Evolutionary conservation across 192 early-diverging fungal species (phyloP).

Genomic region (Coemansia sp.): DNA sequence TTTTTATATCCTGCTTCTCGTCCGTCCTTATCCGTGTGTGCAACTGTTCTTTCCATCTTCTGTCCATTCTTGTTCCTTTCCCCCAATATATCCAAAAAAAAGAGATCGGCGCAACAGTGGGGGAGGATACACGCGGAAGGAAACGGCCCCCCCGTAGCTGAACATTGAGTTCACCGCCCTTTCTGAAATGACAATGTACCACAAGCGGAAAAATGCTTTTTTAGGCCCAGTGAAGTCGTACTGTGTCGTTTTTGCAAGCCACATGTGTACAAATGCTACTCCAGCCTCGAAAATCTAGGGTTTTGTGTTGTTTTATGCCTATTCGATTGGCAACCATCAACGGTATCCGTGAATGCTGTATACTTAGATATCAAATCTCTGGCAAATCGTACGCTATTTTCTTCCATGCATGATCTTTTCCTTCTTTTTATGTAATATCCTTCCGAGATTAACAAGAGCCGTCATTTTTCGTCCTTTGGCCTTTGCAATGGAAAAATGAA

Average conservation of each 20-base stretch:
- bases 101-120: constrained; percentile 13
- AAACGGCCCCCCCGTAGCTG: background rate
- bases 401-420: background rate
- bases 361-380: background rate
- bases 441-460: too few relatives aligned
- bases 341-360: background rate
- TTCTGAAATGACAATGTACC: background rate
- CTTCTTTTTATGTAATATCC: background rate
- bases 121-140: background rate
- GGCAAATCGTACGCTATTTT: background rate
- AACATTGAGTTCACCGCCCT: background rate
- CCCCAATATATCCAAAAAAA: constrained; percentile 16
- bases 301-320: background rate
- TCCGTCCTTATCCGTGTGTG: background rate
- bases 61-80: background rate
- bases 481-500: background rate
- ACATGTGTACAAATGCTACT: background rate
- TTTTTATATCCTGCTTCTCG: constrained; percentile 1
- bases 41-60: background rate
- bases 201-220: background rate
- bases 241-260: background rate
- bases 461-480: background rate
- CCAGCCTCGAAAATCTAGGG: too few relatives aligned
- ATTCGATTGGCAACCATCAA: background rate
- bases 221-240: background rate